Conservation (phyloP, 1,139 yeast genomes). For the Kluyveromyces sp. region DNA sequence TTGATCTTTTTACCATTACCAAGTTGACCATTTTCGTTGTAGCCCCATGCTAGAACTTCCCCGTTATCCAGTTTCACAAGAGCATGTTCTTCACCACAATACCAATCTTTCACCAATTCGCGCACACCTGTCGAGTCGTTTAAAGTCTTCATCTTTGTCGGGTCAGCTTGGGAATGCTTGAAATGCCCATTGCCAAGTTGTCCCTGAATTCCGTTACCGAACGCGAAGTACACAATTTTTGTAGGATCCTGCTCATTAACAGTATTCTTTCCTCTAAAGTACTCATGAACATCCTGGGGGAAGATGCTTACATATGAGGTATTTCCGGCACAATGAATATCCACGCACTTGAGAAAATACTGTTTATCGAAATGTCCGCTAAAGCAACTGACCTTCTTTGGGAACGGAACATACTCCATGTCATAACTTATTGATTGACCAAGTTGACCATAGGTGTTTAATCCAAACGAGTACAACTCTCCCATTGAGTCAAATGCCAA, state of each 20-base stretch:
- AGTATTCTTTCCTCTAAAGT: constrained; percentile 15
- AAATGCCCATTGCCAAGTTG: constrained; percentile 76
- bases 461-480: constrained; percentile 76
- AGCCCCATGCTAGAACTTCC: constrained; percentile 78
- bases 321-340: constrained; percentile 61
- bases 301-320: constrained; percentile 51
- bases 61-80: constrained; percentile 53
- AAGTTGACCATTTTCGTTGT: constrained; percentile 71
- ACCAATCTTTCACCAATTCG: constrained; percentile 40
- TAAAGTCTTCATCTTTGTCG: constrained; percentile 52
- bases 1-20: constrained; percentile 74
- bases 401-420: constrained; percentile 63
- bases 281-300: constrained; percentile 26
- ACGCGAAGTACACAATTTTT: constrained; percentile 41
- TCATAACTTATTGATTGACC: constrained; percentile 63
- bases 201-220: constrained; percentile 86
- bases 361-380: constrained; percentile 35
- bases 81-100: constrained; percentile 60
- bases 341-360: constrained; percentile 39
- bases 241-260: constrained; percentile 16
- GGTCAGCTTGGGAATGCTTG: constrained; percentile 65
- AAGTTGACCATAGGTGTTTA: constrained; percentile 73
- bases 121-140: constrained; percentile 31
- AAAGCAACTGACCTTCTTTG: constrained; percentile 45
- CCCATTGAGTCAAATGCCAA: constrained; percentile 59